phyloP scores from a whole-genome alignment of 1,284 basidiomycete genomes.

The Psilocybe mexicana region DNA sequence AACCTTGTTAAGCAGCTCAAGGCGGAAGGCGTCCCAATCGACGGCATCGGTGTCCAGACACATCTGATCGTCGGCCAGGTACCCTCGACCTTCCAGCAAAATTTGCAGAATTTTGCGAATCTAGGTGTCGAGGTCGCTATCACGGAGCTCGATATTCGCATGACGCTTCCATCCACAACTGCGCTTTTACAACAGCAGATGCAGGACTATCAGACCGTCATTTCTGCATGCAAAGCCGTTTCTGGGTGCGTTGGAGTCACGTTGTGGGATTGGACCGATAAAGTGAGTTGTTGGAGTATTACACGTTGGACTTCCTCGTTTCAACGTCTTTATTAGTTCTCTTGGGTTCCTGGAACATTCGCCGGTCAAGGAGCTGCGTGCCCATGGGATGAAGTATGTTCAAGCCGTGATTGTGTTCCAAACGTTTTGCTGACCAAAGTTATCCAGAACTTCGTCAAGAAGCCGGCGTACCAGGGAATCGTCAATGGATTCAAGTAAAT shows the following conservation, averaged over 20 bases:
- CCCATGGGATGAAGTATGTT: conserved; percentile 48
- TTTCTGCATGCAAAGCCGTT: conserved; percentile 53
- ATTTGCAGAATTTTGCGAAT: conserved; percentile 47
- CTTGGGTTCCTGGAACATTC: conserved; percentile 54
- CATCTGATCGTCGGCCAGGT: conserved; percentile 55
- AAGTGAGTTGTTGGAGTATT: conserved; percentile 24
- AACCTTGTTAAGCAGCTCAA: conserved; percentile 51
- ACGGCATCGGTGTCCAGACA: conserved; percentile 58
- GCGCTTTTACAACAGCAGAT: conserved; percentile 51
- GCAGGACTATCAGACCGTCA: conserved; percentile 56
- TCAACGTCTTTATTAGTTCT: conserved; percentile 34
- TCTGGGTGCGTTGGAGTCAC: conserved; percentile 52
- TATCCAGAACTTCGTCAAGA: conserved; percentile 36
- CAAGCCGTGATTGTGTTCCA: background rate
- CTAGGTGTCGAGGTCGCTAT: conserved; percentile 63
- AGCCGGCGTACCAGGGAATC: conserved; percentile 45
- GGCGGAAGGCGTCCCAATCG: conserved; percentile 48
- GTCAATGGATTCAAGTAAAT: conserved; percentile 30
- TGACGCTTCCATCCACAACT: conserved; percentile 50
- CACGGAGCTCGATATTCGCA: conserved; percentile 61
- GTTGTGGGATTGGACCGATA: conserved; percentile 56
- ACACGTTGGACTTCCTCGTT: background rate
- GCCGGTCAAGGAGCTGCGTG: conserved; percentile 48
- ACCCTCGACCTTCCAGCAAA: conserved; percentile 44
- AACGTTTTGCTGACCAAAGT: background rate